Evolutionary conservation across 192 early-diverging fungal species (phyloP).

Genomic region (Ambispora gerdemannii): DNA sequence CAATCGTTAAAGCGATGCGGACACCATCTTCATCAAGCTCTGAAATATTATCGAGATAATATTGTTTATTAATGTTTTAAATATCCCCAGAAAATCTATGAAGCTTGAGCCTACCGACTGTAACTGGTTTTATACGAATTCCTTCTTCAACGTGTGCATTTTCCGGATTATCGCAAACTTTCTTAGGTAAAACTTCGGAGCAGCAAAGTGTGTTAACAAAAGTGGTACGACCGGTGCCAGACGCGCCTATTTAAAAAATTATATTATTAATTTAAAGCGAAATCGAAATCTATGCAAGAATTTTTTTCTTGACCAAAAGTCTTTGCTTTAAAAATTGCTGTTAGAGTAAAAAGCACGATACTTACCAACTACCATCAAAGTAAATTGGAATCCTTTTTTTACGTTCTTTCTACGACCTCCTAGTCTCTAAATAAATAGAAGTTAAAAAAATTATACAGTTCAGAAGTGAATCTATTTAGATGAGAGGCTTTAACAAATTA

Average conservation of each 20-base stretch:
- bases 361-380: conserved; percentile 94
- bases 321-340: too few species aligned
- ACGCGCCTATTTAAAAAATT: too few species aligned
- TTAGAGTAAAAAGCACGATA: background rate
- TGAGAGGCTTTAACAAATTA: too few species aligned
- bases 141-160: conserved; percentile 78
- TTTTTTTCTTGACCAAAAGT: too few species aligned
- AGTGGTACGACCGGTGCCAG: conserved; percentile 96
- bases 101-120: conserved; percentile 72
- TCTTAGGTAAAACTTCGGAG: conserved; percentile 65
- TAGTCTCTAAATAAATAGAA: conserved; percentile 15
- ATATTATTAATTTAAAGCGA: too few species aligned
- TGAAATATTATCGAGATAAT: too few species aligned
- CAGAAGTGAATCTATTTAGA: too few species aligned
- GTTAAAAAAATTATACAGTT: too few species aligned
- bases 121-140: conserved; percentile 83
- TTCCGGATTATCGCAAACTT: conserved; percentile 62
- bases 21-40: conserved; percentile 99
- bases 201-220: conserved; percentile 99
- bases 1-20: conserved; percentile 92
- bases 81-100: too few species aligned
- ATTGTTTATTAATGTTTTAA: too few species aligned
- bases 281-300: too few species aligned
- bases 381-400: conserved; percentile 96
- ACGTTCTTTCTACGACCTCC: conserved; percentile 77